Evolutionary conservation across 2,329 filamentous ascomycete genomes (phyloP), one percentile per base, ranked within the genome.

Genomic region (Paracoccidioides lutzii): DNA sequence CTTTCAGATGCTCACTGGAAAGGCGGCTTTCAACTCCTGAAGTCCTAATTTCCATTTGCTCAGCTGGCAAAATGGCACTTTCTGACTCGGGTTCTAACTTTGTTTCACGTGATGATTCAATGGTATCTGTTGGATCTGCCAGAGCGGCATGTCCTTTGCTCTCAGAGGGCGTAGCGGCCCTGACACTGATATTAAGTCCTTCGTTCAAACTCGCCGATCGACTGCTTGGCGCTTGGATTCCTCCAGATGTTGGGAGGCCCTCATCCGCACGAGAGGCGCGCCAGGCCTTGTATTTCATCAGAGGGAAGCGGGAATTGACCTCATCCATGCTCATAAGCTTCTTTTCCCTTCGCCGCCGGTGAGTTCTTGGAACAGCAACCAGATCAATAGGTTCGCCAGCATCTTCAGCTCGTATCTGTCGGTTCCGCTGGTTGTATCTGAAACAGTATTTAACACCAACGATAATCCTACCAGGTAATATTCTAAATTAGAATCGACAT

Each of bases 371-470:
- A 80, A 97, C 90, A 56, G 85, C 81, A 57, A 90, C 81, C 61
- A 98, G 76, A 59, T 90, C 90, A 66, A 98, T 94, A 14, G 87
- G 88, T 60, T 96, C 90, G 68, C 87, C 87, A 62, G 90, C 87
- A 64, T 90, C 87, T 61, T 87, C 75, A 73, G 80, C 75, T 64
- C 88, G 83, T 65, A 89, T 75, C 59, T 85, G 83, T 53, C 93
- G 85, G 67, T 94, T 94, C 57, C 93, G 85, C 63, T 93, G 90
- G 72, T 97, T 97, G 72, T 98, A 97, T 64, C 93, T 82, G 73
- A 98, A 98, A 75, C 93, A 98, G 72, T 98, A 98, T 75, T 98
- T 98, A 59, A 98, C 93, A 63, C 93, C 93, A 59, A 98, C 93
- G 64, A 98, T 98, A 66, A 98, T 98, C 93, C 93, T 98, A 65